phyloP scores from a whole-genome alignment of 2,329 filamentous ascomycete genomes.

The Monilinia polystroma region DNA sequence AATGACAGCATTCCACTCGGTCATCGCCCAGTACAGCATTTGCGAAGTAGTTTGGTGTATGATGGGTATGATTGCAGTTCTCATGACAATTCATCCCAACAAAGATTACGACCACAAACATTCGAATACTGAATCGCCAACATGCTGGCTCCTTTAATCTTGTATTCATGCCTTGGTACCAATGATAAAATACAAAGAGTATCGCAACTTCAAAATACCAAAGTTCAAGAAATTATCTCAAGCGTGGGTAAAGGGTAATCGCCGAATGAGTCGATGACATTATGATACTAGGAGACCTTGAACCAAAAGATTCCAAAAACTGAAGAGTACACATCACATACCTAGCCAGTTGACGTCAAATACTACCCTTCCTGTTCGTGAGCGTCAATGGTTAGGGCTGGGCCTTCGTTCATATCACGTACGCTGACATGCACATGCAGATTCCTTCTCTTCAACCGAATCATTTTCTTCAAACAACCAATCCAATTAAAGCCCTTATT shows the following conservation, averaged over 20 bases:
- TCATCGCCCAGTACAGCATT: background rate
- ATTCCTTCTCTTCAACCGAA: background rate
- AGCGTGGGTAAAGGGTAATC: too few relatives aligned
- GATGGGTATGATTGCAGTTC: background rate
- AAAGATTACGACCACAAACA: background rate
- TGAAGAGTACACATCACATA: background rate
- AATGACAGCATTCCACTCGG: background rate
- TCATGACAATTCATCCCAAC: background rate
- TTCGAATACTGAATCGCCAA: background rate
- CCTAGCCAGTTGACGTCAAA: background rate
- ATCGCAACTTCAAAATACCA: background rate
- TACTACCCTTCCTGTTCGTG: background rate
- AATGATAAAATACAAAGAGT: background rate
- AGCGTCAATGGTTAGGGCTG: background rate
- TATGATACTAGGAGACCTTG: background rate
- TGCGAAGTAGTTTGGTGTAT: background rate
- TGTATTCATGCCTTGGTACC: background rate
- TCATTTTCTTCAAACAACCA: background rate
- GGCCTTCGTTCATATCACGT: background rate
- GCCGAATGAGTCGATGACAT: background rate
- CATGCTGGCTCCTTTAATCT: background rate
- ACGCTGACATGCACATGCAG: constrained; percentile 7
- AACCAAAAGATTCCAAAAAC: background rate
- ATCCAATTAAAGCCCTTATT: background rate
- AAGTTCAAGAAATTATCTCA: background rate